Evolutionary conservation across 345 rosid genomes (phyloP), one percentile per base, ranked within the genome.

Genomic region (Corchorus capsularis): DNA sequence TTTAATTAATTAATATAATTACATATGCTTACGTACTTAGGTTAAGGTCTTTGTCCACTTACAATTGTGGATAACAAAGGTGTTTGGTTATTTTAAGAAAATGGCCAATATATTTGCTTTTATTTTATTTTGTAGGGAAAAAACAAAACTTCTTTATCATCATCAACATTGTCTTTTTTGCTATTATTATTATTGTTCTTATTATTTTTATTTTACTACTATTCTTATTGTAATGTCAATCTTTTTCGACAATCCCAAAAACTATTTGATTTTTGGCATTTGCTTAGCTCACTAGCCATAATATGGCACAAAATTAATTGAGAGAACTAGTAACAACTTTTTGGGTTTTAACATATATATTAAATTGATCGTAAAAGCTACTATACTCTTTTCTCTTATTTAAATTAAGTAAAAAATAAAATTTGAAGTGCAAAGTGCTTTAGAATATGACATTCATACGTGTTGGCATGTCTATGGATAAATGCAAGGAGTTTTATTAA

Each of bases 11-110:
- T 27, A 27, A 27, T 27, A 27, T 27, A 27, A 27, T 66, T 74
- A 67, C 34, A 52, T 81, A 84, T 78, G 83, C 78, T 83, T 75
- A 82, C 80, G 72, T 81, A 76, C 85, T 80, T 82, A 72, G 62
- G 79, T 49, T 73, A 73, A 77, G 86, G 78, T 76, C 84, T 74
- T 69, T 47, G 67, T 79, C 90, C 92, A 85, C 89, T 86, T 78
- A 61, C 74, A 79, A 55, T 55, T 70, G 87, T 85, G 80, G 86
- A 84, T 78, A 55, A 81, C 47, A 79, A 81, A 79, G 82, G 56
- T 69, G 62, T 56, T 35, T 56, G 71, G 62, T 61, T 76, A 65
- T 73, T 69, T 56, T 77, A 54, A 79, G 61, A 37, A 69, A 65
- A 41, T 45, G 63, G 70, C 54, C 14, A 37, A 4, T 3, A 27